Conservation (phyloP, 2,329 filamentous ascomycete species). For the Microdochium paspali region DNA sequence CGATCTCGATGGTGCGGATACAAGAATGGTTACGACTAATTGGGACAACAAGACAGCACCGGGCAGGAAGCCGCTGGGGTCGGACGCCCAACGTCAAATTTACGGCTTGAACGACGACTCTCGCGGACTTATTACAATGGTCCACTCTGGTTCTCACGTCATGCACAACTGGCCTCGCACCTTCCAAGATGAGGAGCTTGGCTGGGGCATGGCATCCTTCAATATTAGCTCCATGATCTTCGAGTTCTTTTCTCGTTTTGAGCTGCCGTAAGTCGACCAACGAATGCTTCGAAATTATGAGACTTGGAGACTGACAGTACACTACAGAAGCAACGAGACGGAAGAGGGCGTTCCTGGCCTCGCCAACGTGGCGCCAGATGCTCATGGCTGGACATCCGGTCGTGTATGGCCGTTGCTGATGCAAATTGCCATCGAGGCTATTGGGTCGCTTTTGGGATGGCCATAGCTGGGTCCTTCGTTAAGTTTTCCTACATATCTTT, state of each 20-base stretch:
- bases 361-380: not conserved
- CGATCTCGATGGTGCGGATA: not conserved
- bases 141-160: not conserved
- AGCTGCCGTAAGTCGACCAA: not conserved
- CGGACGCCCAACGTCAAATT: not conserved
- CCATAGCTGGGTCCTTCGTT: not conserved
- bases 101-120: not conserved
- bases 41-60: not conserved
- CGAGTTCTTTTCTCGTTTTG: not conserved
- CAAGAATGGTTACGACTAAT: not conserved
- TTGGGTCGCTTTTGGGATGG: not conserved
- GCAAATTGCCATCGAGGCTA: not conserved
- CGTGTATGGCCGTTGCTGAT: not conserved
- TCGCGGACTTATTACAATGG: not conserved
- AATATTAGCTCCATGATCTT: conserved; percentile 1
- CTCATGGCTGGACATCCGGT: not conserved
- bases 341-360: not conserved
- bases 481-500: too few relatives aligned
- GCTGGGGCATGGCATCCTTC: conserved; percentile 1
- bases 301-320: not conserved
- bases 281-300: not conserved
- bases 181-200: not conserved
- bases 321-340: not conserved
- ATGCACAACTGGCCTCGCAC: not conserved
- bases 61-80: not conserved